phyloP scores from a whole-genome alignment of 2,329 filamentous ascomycete genomes.

The Penicillium concentricum region DNA sequence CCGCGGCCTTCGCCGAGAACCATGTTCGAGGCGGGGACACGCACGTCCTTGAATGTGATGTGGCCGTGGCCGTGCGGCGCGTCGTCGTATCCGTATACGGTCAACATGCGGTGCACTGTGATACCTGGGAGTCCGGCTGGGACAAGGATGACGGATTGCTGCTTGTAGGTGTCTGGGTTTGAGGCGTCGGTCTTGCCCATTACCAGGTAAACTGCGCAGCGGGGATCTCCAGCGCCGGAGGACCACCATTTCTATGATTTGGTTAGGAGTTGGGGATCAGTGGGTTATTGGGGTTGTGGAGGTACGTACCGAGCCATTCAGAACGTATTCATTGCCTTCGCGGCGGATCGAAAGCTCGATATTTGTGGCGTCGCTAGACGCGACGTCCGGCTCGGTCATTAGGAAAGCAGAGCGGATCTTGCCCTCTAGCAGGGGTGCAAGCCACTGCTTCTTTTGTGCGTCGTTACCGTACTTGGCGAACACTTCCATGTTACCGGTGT shows the following conservation, averaged over 20 bases:
- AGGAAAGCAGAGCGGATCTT: constrained; percentile 86
- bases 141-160: constrained; percentile 92
- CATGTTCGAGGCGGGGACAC: constrained; percentile 78
- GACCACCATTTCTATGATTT: constrained; percentile 91
- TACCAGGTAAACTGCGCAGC: constrained; percentile 91
- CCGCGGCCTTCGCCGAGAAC: constrained; percentile 90
- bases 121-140: constrained; percentile 78
- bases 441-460: constrained; percentile 79
- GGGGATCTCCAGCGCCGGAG: constrained; percentile 86
- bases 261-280: not conserved
- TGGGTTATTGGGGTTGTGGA: not conserved
- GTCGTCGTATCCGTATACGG: constrained; percentile 93
- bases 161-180: constrained; percentile 76
- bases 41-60: constrained; percentile 83
- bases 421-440: constrained; percentile 76
- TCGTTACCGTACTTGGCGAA: constrained; percentile 87
- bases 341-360: constrained; percentile 79
- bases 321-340: constrained; percentile 83
- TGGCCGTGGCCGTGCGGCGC: constrained; percentile 98
- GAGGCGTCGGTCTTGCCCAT: constrained; percentile 87
- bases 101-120: constrained; percentile 90
- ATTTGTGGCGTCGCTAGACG: constrained; percentile 89
- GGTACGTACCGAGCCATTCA: constrained; percentile 75
- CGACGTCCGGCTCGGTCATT: constrained; percentile 90
- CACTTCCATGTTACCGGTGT: constrained; percentile 96